phyloP scores from a whole-genome alignment of 1,139 yeast species.

The Yamadazyma aaseri region DNA sequence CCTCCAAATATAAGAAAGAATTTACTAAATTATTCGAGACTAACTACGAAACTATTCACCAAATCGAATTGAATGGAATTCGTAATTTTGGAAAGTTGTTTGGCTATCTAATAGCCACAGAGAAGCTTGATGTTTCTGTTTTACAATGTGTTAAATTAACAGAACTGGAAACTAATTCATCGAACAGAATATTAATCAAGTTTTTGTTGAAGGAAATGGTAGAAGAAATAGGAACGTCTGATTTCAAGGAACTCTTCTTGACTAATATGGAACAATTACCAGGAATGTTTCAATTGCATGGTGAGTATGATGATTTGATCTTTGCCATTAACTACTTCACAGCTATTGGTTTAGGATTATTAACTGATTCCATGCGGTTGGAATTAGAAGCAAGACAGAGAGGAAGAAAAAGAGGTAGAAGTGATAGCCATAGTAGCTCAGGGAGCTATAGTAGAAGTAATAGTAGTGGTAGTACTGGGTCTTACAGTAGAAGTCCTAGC shows the following conservation, averaged over 20 bases:
- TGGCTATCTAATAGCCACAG: slow-evolving; percentile 80
- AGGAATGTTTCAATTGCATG: slow-evolving; percentile 50
- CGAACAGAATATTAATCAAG: slow-evolving; percentile 79
- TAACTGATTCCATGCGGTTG: slow-evolving; percentile 81
- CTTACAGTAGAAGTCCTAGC: slow-evolving; percentile 13
- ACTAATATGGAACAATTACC: slow-evolving; percentile 47
- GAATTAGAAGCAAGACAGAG: slow-evolving; percentile 31
- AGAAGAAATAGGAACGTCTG: slow-evolving; percentile 67
- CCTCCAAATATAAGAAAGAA: slow-evolving; percentile 53
- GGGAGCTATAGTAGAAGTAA: slow-evolving; percentile 12
- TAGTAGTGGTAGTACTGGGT: slow-evolving; percentile 14
- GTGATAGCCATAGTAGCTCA: slow-evolving; percentile 15
- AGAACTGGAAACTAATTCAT: slow-evolving; percentile 72
- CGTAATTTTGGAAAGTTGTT: slow-evolving; percentile 82
- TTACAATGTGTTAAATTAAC: slow-evolving; percentile 66
- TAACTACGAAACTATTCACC: slow-evolving; percentile 59
- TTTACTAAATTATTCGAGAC: slow-evolving; percentile 55
- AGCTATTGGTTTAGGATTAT: slow-evolving; percentile 82
- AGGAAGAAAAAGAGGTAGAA: slow-evolving; percentile 21
- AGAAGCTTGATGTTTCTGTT: slow-evolving; percentile 48
- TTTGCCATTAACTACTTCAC: slow-evolving; percentile 91
- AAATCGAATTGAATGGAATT: slow-evolving; percentile 68
- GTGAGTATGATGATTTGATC: slow-evolving; percentile 57
- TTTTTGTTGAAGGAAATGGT: slow-evolving; percentile 78
- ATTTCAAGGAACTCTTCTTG: slow-evolving; percentile 46